Conservation (phyloP, 2,329 filamentous ascomycete genomes). For the Fusarium sp. region DNA sequence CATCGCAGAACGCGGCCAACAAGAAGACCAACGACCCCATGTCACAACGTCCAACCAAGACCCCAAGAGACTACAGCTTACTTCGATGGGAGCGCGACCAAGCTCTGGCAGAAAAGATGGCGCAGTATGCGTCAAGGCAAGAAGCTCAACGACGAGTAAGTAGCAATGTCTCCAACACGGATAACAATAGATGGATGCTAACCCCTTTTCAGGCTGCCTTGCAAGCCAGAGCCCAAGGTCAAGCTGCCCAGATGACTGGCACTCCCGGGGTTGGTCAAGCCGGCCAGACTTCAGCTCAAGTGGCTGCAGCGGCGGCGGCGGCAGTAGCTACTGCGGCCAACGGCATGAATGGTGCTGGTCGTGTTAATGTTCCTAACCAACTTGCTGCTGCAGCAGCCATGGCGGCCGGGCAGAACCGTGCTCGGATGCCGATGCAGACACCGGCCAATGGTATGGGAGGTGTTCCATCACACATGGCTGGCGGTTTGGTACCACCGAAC, state of each 20-base stretch:
- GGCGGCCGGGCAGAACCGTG: slow-evolving; percentile 58
- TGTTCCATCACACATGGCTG: slow-evolving; percentile 61
- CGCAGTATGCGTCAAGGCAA: slow-evolving; percentile 68
- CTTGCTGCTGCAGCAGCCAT: slow-evolving; percentile 56
- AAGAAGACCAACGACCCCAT: slow-evolving; percentile 81
- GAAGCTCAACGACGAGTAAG: slow-evolving; percentile 68
- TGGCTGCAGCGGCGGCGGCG: slow-evolving; percentile 38
- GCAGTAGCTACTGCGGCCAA: slow-evolving; percentile 44
- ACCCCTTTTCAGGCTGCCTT: slow-evolving; percentile 52
- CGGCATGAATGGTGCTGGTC: slow-evolving; percentile 46
- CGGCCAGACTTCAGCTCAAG: slow-evolving; percentile 45
- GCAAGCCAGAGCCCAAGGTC: slow-evolving; percentile 60
- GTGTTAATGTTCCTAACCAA: slow-evolving; percentile 58
- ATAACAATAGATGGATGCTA: slow-evolving; percentile 39
- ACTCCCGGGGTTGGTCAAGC: slow-evolving; percentile 52
- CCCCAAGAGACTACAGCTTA: slow-evolving; percentile 90
- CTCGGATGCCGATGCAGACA: slow-evolving; percentile 66
- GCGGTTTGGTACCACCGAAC: slow-evolving; percentile 64
- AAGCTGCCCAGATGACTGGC: slow-evolving; percentile 59
- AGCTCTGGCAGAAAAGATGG: slow-evolving; percentile 70
- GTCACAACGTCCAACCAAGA: slow-evolving; percentile 70
- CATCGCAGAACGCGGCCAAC: slow-evolving; percentile 78
- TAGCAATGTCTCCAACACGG: slow-evolving; percentile 14
- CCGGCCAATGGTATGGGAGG: slow-evolving; percentile 63
- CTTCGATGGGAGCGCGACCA: slow-evolving; percentile 90